Conservation (phyloP, 257 asterid genomes). For the Capsicum chinense region DNA sequence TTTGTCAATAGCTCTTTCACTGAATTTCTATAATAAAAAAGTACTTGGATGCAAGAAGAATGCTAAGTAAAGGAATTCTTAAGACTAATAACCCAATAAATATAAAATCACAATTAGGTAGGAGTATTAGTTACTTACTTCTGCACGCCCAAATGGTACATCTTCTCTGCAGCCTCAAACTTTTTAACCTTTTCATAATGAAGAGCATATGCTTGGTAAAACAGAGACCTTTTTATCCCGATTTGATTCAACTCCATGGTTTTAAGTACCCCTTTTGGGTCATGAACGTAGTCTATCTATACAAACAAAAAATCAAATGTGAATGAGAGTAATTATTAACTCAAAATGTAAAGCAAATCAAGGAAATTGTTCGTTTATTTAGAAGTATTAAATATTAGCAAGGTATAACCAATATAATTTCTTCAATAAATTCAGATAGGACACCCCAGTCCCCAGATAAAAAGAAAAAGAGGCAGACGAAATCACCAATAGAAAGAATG, state of each 20-base stretch:
- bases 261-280: slow-evolving; percentile 69
- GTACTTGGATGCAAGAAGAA: neutral
- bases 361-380: neutral
- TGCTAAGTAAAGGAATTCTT: neutral
- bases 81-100: neutral
- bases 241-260: slow-evolving; percentile 73
- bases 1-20: neutral
- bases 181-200: slow-evolving; percentile 87
- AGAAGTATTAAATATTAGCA: neutral
- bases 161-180: slow-evolving; percentile 81
- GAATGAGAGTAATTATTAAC: neutral
- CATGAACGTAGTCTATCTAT: slow-evolving; percentile 92
- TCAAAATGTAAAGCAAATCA: slow-evolving; percentile 6
- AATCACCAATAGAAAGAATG: neutral
- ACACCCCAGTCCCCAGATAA: neutral
- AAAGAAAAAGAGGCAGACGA: neutral
- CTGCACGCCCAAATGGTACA: slow-evolving; percentile 79
- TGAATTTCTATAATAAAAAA: neutral
- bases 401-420: neutral
- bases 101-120: slow-evolving; percentile 12
- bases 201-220: slow-evolving; percentile 90
- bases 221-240: slow-evolving; percentile 75
- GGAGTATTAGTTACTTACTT: slow-evolving; percentile 56
- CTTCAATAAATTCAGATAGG: neutral
- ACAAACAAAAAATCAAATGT: slow-evolving; percentile 20